Evolutionary conservation across 1,284 basidiomycete species (phyloP).

Genomic region (Boletus semigastroideus): DNA sequence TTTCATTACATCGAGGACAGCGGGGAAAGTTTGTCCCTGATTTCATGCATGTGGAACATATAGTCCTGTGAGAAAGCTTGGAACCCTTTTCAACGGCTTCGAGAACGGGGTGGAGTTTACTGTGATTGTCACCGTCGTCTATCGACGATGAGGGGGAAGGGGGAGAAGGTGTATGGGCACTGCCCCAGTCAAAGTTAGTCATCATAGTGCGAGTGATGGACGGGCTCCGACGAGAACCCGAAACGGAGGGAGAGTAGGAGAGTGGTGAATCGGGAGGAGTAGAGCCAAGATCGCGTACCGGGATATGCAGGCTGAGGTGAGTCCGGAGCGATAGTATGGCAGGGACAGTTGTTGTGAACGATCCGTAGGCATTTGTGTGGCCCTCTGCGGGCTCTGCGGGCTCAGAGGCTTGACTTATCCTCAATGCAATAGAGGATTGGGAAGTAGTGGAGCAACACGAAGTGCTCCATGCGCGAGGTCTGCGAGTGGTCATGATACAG

Average conservation of each 20-base stretch:
- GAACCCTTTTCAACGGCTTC: slow-evolving; percentile 56
- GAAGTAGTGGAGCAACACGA: slow-evolving; percentile 30
- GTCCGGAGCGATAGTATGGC: slow-evolving; percentile 27
- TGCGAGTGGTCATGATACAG: slow-evolving; percentile 2
- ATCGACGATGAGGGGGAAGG: slow-evolving; percentile 15
- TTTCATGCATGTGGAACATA: slow-evolving; percentile 59
- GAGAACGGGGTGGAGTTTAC: slow-evolving; percentile 47
- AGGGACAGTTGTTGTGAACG: slow-evolving; percentile 45
- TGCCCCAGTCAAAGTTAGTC: slow-evolving; percentile 18
- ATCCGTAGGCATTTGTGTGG: slow-evolving; percentile 42
- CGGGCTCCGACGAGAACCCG: slow-evolving; percentile 27
- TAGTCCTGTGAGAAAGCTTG: slow-evolving; percentile 43
- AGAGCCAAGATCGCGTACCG: slow-evolving; percentile 12
- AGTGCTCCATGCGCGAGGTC: slow-evolving; percentile 20
- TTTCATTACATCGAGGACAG: slow-evolving; percentile 60
- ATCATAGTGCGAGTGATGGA: slow-evolving; percentile 39
- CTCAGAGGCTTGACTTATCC: slow-evolving; percentile 29
- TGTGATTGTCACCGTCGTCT: slow-evolving; percentile 23
- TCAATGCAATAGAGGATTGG: slow-evolving; percentile 30
- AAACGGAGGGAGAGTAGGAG: slow-evolving; percentile 16
- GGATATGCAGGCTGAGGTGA: slow-evolving; percentile 22
- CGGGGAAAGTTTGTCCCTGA: slow-evolving; percentile 61
- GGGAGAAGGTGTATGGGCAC: slow-evolving; percentile 15
- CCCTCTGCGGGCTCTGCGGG: slow-evolving; percentile 32
- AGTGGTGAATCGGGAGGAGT: slow-evolving; percentile 34